Evolutionary conservation across 106 monocot species (phyloP), one percentile per base, ranked within the genome.

Genomic region (Acorus calamus): DNA sequence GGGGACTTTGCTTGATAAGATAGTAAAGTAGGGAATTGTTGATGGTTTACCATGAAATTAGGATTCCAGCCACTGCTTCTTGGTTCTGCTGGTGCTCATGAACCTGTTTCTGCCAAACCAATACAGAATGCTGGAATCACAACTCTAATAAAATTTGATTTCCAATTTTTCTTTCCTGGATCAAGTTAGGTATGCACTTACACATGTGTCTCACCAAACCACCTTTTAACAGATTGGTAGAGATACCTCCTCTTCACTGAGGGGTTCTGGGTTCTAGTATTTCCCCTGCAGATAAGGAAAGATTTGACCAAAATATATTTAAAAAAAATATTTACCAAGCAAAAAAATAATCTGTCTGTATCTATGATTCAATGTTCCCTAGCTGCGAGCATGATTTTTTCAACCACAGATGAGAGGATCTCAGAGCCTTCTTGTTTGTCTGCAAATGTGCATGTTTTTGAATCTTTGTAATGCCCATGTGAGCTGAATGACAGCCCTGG

Each of bases 11-110:
- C 28, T 28, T 28, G 28, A 28, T 28, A 28, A 28, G 28, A 28
- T 28, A 0, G 1, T 28, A 28, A 28, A 28, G 28, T 28, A 28
- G 28, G 28, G 28, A 28, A 28, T 28, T 28, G 28, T 28, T 28
- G 28, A 28, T 28, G 28, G 28, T 28, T 28, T 78, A 96, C 94
- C 94, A 69, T 85, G 75, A 51, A 90, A 80, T 77, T 63, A 75
- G 1, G 84, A 80, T 76, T 96, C 94, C 44, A 96, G 6, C 12
- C 66, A 78, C 60, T 91, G 87, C 68, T 83, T 82, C 78, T 90
- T 90, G 11, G 76, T 73, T 47, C 80, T 96, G 60, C 78, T 64
- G 55, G 55, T 14, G 51, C 57, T 64, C n/a, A 55, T 66, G 48
- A 85, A 76, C 63, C 81, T 80, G 50, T 63, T 66, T 52, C 94